Evolutionary conservation across 805 yeast species (phyloP).

Genomic region (Metschnikowia gelsemii): DNA sequence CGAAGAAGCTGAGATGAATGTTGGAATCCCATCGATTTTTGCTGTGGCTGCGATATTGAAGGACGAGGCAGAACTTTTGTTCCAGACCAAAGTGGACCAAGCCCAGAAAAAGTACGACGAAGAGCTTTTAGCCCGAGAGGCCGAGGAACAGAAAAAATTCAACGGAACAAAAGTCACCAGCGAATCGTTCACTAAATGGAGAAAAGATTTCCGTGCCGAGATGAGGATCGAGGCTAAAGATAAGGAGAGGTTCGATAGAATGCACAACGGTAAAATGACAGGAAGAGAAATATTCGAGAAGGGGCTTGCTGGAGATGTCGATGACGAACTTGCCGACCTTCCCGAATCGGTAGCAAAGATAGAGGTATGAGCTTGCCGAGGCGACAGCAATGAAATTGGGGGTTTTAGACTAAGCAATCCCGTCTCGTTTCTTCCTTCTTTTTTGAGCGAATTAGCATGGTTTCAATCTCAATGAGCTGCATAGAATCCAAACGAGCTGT

Average conservation of each 20-base stretch:
- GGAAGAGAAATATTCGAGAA: constrained; percentile 89
- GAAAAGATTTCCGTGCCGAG: constrained; percentile 66
- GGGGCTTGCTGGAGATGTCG: constrained; percentile 77
- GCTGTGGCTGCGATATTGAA: constrained; percentile 74
- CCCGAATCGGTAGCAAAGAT: constrained; percentile 21
- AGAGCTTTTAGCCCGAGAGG: constrained; percentile 62
- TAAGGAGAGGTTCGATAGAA: constrained; percentile 47
- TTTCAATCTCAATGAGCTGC: background rate
- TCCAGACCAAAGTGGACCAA: constrained; percentile 53
- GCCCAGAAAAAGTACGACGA: constrained; percentile 60
- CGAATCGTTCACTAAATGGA: constrained; percentile 75
- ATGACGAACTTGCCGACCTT: constrained; percentile 30
- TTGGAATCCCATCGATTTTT: constrained; percentile 92
- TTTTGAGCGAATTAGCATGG: background rate
- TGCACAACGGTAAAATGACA: constrained; percentile 75
- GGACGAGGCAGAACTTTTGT: constrained; percentile 73
- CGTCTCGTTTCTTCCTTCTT: background rate
- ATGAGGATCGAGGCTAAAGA: constrained; percentile 64
- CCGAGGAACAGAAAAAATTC: constrained; percentile 85
- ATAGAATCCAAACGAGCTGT: background rate
- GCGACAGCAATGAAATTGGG: background rate
- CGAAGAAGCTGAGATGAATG: constrained; percentile 68
- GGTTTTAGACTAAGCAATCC: background rate
- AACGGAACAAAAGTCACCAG: constrained; percentile 85
- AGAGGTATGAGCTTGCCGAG: constrained; percentile 11